Percentiles rank a stretch among this genome's conserved stretches.
Conservation (phyloP, 352 stramenopile species). For the Pythium rhizo-oryzae region DNA sequence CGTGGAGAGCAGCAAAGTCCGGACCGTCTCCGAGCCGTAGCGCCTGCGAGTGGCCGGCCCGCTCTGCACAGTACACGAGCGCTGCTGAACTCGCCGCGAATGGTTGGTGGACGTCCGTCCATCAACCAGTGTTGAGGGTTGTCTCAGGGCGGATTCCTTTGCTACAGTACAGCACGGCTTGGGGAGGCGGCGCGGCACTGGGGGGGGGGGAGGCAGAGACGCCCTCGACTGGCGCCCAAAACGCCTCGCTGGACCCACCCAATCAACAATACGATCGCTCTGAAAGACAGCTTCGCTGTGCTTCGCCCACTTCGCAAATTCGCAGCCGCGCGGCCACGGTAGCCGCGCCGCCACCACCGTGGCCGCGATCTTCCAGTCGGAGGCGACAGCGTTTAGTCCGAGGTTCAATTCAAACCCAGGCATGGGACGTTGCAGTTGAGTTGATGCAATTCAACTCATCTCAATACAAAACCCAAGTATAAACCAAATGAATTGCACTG, state of each 20-base stretch:
- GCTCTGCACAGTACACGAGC: not conserved
- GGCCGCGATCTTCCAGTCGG: conserved; percentile 1
- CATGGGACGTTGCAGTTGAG: conserved; percentile 25
- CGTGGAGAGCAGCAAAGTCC: not conserved
- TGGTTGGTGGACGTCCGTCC: not conserved
- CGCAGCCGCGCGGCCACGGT: not conserved
- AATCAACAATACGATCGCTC: not conserved
- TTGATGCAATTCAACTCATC: conserved; percentile 23
- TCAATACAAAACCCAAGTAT: conserved; percentile 24
- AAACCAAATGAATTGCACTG: conserved; percentile 20
- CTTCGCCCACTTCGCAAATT: not conserved
- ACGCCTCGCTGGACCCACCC: not conserved
- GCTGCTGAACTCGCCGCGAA: not conserved
- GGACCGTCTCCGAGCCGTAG: not conserved
- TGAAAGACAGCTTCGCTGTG: not conserved
- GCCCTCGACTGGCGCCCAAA: not conserved
- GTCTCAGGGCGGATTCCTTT: not conserved
- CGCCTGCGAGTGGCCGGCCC: not conserved
- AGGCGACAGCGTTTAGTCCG: conserved; percentile 10
- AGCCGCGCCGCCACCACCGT: too few relatives aligned
- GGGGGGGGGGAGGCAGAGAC: not conserved
- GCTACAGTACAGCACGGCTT: not conserved
- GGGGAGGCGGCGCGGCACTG: not conserved
- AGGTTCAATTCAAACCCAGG: conserved; percentile 5
- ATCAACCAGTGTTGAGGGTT: not conserved